These are phyloP conservation scores for Geosmithia flava DNA, from an alignment of 2,329 filamentous ascomycete genomes.

Conservation along the genomic window DNA sequence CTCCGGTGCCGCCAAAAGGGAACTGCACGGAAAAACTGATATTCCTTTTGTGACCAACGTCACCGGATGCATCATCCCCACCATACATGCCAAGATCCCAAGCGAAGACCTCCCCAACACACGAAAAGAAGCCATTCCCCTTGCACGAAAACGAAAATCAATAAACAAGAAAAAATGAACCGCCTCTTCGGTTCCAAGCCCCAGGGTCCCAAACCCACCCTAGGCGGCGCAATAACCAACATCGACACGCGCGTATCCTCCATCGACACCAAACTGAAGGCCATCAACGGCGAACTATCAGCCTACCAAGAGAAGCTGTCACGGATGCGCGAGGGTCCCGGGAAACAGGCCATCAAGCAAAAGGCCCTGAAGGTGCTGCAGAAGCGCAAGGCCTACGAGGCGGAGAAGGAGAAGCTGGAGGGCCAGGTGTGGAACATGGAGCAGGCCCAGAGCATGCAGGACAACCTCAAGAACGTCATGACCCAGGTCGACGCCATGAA, in stretches of 20 bases:
- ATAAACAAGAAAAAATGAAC: too few species aligned
- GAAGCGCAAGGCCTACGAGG: conserved; percentile 87
- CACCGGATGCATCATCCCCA: not conserved
- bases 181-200: conserved; percentile 86
- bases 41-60: not conserved
- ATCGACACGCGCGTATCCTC: conserved; percentile 74
- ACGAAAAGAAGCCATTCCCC: conserved; percentile 8
- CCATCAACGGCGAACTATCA: conserved; percentile 79
- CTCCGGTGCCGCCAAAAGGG: too few species aligned
- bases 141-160: too few species aligned
- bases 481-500: conserved; percentile 97
- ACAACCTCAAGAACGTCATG: conserved; percentile 98
- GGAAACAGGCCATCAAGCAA: conserved; percentile 83
- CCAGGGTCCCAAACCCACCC: conserved; percentile 79
- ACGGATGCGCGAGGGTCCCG: conserved; percentile 92
- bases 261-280: conserved; percentile 89
- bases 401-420: conserved; percentile 85
- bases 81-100: not conserved
- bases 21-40: not conserved
- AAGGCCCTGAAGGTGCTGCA: conserved; percentile 92
- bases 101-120: not conserved
- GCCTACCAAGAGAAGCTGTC: conserved; percentile 78
- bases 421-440: conserved; percentile 99
- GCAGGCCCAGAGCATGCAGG: conserved; percentile 95
- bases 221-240: conserved; percentile 71